phyloP scores from a whole-genome alignment of 257 asterid genomes.

The Solanum etuberosum region DNA sequence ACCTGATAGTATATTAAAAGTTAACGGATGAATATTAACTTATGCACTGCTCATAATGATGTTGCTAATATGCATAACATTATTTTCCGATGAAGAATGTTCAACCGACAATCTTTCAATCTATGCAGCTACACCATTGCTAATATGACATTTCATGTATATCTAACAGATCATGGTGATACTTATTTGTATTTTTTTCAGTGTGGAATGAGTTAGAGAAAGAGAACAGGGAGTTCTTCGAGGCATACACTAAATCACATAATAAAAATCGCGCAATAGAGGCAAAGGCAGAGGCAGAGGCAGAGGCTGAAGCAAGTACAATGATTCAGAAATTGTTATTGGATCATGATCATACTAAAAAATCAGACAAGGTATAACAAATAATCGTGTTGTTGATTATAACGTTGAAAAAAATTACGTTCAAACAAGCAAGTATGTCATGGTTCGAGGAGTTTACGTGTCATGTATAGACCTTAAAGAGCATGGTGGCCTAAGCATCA shows the following conservation, averaged over 20 bases:
- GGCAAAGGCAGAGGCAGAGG: slow-evolving; percentile 11
- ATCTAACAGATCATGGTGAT: not conserved
- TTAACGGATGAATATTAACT: not conserved
- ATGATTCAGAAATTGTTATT: slow-evolving; percentile 25
- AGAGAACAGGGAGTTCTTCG: slow-evolving; percentile 31
- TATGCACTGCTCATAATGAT: not conserved
- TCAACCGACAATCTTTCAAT: not conserved
- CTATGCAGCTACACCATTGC: not conserved
- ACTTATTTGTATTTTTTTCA: not conserved
- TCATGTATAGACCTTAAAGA: not conserved
- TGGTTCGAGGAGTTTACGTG: not conserved
- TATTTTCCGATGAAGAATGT: not conserved
- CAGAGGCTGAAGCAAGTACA: slow-evolving; percentile 19
- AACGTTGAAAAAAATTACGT: not conserved
- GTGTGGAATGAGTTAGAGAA: slow-evolving; percentile 96
- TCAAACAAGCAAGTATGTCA: not conserved
- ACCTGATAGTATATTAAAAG: not conserved
- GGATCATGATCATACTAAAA: slow-evolving; percentile 1
- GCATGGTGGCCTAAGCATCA: not conserved
- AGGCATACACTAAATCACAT: slow-evolving; percentile 17
- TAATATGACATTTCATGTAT: not conserved
- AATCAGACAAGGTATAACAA: not conserved
- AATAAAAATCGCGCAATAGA: slow-evolving; percentile 18
- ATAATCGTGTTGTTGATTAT: not conserved
- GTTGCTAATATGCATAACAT: not conserved